Percentiles rank a stretch among this genome's conserved stretches.
Evolutionary conservation across 768 basidiomycete species (phyloP).

Genomic region (Amyloporia xantha): DNA sequence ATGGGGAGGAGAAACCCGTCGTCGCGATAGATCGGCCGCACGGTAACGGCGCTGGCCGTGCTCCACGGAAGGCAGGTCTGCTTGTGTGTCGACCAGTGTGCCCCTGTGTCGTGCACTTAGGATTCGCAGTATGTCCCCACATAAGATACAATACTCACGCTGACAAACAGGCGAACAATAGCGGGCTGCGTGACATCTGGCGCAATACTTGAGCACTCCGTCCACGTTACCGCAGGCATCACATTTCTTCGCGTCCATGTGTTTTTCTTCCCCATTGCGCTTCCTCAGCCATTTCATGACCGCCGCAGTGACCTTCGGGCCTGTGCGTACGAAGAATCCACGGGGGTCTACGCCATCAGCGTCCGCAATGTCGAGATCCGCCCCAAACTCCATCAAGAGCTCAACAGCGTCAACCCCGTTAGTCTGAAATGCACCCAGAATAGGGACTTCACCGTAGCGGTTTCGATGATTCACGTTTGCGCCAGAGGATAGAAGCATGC

Average conservation of each 20-base stretch:
- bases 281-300: conserved; percentile 42
- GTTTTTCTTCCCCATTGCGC: conserved; percentile 36
- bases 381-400: conserved; percentile 43
- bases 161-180: conserved; percentile 55
- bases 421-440: conserved; percentile 16
- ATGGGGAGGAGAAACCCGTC: conserved; percentile 17
- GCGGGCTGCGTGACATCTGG: conserved; percentile 36
- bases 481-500: conserved; percentile 36
- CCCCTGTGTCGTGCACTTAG: conserved; percentile 24
- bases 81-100: conserved; percentile 45
- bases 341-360: conserved; percentile 33
- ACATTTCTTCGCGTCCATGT: conserved; percentile 40
- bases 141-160: conserved; percentile 26
- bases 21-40: conserved; percentile 37
- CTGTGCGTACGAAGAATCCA: conserved; percentile 27
- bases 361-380: conserved; percentile 35
- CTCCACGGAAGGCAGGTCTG: conserved; percentile 39
- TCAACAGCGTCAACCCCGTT: conserved; percentile 24
- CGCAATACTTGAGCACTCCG: conserved; percentile 35
- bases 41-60: conserved; percentile 35
- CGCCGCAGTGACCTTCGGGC: conserved; percentile 38
- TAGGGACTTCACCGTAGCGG: conserved; percentile 40
- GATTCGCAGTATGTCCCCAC: neutral
- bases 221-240: conserved; percentile 28
- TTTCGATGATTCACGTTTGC: conserved; percentile 45